These are phyloP conservation scores for Mycosphaerella sp. DNA, from an alignment of 2,329 filamentous ascomycete genomes.

Conservation along the genomic window DNA sequence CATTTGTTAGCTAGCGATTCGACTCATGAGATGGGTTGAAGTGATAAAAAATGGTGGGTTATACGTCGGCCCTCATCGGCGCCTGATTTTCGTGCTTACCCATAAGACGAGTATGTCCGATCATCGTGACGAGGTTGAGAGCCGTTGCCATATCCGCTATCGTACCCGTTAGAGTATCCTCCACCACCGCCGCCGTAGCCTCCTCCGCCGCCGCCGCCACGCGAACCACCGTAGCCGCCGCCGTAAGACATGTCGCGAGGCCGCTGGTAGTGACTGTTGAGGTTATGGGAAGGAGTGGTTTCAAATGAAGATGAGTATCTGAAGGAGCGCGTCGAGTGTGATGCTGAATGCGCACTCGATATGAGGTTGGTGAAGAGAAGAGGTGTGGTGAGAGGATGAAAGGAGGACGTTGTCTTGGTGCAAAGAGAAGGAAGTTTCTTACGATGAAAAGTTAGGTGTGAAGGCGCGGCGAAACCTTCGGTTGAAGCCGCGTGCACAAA, in stretches of 20 bases:
- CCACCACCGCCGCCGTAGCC: slow-evolving; percentile 39
- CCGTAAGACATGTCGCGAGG: slow-evolving; percentile 62
- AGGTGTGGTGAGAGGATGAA: background rate
- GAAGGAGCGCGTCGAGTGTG: slow-evolving; percentile 6
- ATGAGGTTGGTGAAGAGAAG: background rate
- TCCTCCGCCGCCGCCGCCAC: slow-evolving; percentile 41
- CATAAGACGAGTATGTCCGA: slow-evolving; percentile 38
- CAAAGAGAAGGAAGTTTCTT: background rate
- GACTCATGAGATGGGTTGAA: slow-evolving; percentile 5
- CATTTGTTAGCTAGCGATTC: slow-evolving; percentile 12
- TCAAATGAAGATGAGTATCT: background rate
- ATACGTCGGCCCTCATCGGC: slow-evolving; percentile 33
- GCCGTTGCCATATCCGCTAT: slow-evolving; percentile 39
- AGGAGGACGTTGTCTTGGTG: slow-evolving; percentile 1
- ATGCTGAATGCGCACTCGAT: slow-evolving; percentile 2
- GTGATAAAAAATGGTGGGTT: slow-evolving; percentile 11
- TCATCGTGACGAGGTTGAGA: slow-evolving; percentile 37
- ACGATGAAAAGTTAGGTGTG: background rate
- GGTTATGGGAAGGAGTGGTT: background rate
- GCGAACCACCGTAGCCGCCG: slow-evolving; percentile 45
- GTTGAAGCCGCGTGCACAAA: background rate
- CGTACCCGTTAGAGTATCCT: slow-evolving; percentile 28
- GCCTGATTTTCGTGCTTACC: slow-evolving; percentile 41
- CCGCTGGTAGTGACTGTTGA: slow-evolving; percentile 22
- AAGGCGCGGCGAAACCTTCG: background rate